These are phyloP conservation scores for Akanthomyces uredinophilus DNA, from an alignment of 2,329 filamentous ascomycete species.

Conservation along the genomic window DNA sequence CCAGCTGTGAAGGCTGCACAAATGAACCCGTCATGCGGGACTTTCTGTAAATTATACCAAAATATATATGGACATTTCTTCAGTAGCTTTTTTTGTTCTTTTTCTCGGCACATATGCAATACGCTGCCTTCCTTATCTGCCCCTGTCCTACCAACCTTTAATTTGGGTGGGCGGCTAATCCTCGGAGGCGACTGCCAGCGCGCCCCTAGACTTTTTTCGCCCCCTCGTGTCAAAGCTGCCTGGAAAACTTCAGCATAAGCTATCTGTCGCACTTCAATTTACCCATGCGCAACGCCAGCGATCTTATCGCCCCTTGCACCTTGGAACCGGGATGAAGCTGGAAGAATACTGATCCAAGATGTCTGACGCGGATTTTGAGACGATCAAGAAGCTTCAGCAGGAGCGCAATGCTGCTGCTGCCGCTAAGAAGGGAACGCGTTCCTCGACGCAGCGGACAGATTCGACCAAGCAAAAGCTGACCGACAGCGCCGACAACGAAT, in stretches of 20 bases:
- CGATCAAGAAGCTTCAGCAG: constrained; percentile 81
- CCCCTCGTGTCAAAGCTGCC: constrained; percentile 21
- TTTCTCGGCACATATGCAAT: not conserved
- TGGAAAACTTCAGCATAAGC: constrained; percentile 24
- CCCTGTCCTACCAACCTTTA: not conserved
- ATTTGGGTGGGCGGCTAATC: constrained; percentile 7
- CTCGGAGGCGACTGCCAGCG: not conserved
- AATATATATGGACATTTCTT: not conserved
- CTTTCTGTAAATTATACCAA: not conserved
- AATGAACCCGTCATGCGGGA: not conserved
- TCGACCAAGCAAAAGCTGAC: constrained; percentile 88
- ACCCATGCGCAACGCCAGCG: constrained; percentile 34
- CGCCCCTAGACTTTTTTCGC: constrained; percentile 27
- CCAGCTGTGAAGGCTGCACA: not conserved
- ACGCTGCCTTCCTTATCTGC: no score
- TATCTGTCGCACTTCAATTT: constrained; percentile 24
- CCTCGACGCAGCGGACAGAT: constrained; percentile 75
- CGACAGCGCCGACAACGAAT: constrained; percentile 79
- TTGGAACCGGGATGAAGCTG: constrained; percentile 40
- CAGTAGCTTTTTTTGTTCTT: not conserved
- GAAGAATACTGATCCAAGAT: constrained; percentile 41
- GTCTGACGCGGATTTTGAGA: constrained; percentile 80
- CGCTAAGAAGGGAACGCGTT: constrained; percentile 74
- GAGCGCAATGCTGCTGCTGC: constrained; percentile 82
- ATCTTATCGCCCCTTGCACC: constrained; percentile 30